phyloP scores from a whole-genome alignment of 2,329 filamentous ascomycete species.

The Stemphylium beticola region DNA sequence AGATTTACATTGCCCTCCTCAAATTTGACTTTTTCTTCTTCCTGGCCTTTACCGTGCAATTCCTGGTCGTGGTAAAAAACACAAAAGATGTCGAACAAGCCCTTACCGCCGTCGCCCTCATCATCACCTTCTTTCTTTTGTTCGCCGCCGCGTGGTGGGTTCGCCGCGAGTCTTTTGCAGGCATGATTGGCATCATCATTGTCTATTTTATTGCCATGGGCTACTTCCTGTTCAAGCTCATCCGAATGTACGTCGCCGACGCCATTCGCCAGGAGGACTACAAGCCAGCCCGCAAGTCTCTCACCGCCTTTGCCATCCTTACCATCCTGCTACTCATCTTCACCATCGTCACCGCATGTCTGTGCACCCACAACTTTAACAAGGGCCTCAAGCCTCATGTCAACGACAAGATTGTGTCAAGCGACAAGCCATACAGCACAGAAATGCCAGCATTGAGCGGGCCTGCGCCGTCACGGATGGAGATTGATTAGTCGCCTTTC shows the following conservation, averaged over 20 bases:
- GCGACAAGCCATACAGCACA: constrained; percentile 58
- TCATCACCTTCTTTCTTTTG: constrained; percentile 87
- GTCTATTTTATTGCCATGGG: constrained; percentile 87
- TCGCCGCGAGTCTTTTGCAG: constrained; percentile 77
- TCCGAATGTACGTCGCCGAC: constrained; percentile 83
- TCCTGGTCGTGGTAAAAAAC: constrained; percentile 84
- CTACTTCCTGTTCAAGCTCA: constrained; percentile 98
- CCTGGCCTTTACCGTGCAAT: constrained; percentile 97
- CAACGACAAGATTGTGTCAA: constrained; percentile 60
- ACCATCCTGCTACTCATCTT: constrained; percentile 87
- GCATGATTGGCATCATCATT: constrained; percentile 79
- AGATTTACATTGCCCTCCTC: constrained; percentile 97
- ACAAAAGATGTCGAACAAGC: constrained; percentile 76
- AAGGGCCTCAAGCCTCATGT: constrained; percentile 89
- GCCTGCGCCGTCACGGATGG: constrained; percentile 52
- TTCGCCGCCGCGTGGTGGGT: constrained; percentile 85
- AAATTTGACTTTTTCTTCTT: constrained; percentile 99
- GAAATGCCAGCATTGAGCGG: constrained; percentile 58
- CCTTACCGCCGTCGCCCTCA: constrained; percentile 87
- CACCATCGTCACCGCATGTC: constrained; percentile 84
- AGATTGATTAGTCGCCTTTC: constrained; percentile 44
- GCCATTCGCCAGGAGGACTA: constrained; percentile 63
- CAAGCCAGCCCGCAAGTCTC: constrained; percentile 76
- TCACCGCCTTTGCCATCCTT: constrained; percentile 93
- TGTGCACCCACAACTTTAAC: constrained; percentile 91